Base-by-base conservation (phyloP, 2,329 filamentous ascomycete genomes). In the Endocalyx cinctus region DNA sequence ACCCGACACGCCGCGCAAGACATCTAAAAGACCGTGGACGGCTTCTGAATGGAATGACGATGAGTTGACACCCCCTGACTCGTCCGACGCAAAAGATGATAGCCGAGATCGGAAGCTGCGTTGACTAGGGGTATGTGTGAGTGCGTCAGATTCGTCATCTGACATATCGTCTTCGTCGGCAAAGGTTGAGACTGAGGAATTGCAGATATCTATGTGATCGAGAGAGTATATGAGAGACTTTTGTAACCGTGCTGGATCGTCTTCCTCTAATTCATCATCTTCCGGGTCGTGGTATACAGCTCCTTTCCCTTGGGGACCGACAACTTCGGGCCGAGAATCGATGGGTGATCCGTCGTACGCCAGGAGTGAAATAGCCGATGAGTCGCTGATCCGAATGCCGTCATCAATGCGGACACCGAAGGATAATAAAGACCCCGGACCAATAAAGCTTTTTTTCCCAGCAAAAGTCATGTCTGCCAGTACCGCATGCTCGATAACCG, bases 41-140 rank as follows among this genome's bases (percentile, higher is more conserved):
- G 90, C 90, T 52, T 96, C 90, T 41, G 82, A 73, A 57, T 95
- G 86, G 72, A 97, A 97, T 37, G 79, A 57, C 15, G 66, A 62
- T 37, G 60, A 63, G 37, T 62, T 63, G 18, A 70, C 71, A 33
- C 78, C 73, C 12, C 79, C 77, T 1, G 82, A 86, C 46, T 81
- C 74, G 28, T 84, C 77, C 1, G 84, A 88, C 25, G 82, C 74
- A 52, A 89, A 87, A 28, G 82, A 87, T 17, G 77, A 80, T 23
- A 79, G 72, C 35, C 81, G 74, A 1, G 79, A 81, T 38, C 77
- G 70, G 2, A 81, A 84, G 41, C 82, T 79, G 2, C 79, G 82
- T 28, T 74, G 70, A 19, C 57, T 58, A 13, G 68, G 67, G 34
- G 64, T 45, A n/a, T n/a, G n/a, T n/a, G n/a, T n/a, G 31, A 58